Evolutionary conservation across 192 early-diverging fungal species (phyloP).

Genomic region (Backusella macrospora): DNA sequence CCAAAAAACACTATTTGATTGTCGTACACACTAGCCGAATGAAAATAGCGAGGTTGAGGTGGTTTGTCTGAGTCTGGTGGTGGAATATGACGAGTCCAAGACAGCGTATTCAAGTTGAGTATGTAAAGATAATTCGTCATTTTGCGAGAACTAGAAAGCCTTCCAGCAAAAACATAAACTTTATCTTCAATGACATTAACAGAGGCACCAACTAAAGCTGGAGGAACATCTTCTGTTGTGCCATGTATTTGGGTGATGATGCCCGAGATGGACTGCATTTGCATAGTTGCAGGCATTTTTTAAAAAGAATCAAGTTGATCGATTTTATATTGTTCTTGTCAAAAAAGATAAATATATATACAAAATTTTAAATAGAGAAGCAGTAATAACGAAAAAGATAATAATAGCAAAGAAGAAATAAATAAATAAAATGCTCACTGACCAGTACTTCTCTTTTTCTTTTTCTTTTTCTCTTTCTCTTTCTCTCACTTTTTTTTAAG

Average conservation of each 20-base stretch:
- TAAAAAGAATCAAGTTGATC: not conserved
- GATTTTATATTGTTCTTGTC: not conserved
- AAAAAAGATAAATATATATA: not conserved
- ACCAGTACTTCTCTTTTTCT: not conserved
- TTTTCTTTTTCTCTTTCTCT: not conserved
- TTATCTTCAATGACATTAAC: slow-evolving; percentile 66
- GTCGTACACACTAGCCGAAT: slow-evolving; percentile 73
- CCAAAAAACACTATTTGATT: slow-evolving; percentile 75
- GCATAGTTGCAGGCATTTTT: slow-evolving; percentile 23
- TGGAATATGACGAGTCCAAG: slow-evolving; percentile 57
- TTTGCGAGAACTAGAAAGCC: slow-evolving; percentile 65
- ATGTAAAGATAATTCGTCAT: slow-evolving; percentile 74
- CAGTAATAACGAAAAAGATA: not conserved
- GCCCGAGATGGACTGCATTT: slow-evolving; percentile 58
- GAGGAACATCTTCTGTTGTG: slow-evolving; percentile 71
- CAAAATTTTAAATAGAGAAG: not conserved
- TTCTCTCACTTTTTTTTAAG: not conserved
- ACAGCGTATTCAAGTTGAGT: slow-evolving; percentile 64
- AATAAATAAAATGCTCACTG: not conserved
- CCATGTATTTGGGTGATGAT: slow-evolving; percentile 48
- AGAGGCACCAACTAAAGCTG: slow-evolving; percentile 75
- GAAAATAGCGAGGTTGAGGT: slow-evolving; percentile 70
- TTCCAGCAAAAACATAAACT: slow-evolving; percentile 75
- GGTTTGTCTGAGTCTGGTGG: slow-evolving; percentile 44
- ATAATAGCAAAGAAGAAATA: not conserved